phyloP scores from a whole-genome alignment of 208 protist species.

The Trichomonas gallinae region DNA sequence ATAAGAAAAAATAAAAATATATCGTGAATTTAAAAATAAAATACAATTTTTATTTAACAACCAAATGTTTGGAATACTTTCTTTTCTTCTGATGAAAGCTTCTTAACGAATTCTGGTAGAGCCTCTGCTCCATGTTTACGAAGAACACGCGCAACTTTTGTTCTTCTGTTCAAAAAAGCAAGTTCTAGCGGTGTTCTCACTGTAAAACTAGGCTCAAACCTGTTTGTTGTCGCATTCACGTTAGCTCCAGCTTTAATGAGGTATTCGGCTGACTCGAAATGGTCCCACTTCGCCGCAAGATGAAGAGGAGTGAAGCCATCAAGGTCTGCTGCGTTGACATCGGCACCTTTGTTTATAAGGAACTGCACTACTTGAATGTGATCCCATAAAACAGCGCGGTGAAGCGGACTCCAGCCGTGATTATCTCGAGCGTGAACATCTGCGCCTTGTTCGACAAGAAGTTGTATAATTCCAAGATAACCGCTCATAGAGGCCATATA shows the following conservation, averaged over 20 bases:
- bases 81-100: neutral
- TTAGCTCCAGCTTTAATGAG: neutral
- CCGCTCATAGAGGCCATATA: constrained; percentile 3
- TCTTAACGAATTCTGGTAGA: neutral
- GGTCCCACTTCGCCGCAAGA: neutral
- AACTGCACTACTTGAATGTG: neutral
- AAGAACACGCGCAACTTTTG: neutral
- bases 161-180: neutral
- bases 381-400: neutral
- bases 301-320: neutral
- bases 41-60: no score
- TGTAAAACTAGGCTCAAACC: neutral
- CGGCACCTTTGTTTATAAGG: neutral
- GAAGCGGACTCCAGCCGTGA: neutral
- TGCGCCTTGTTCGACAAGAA: neutral
- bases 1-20: no score
- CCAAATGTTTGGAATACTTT: neutral
- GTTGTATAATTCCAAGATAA: neutral
- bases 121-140: neutral
- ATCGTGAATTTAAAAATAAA: no score
- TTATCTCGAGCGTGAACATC: neutral
- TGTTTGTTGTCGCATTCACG: neutral
- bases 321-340: neutral
- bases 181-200: neutral
- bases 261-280: neutral